These are phyloP conservation scores for Passalora sequoiae DNA, from an alignment of 2,329 filamentous ascomycete species.

Conservation along the genomic window DNA sequence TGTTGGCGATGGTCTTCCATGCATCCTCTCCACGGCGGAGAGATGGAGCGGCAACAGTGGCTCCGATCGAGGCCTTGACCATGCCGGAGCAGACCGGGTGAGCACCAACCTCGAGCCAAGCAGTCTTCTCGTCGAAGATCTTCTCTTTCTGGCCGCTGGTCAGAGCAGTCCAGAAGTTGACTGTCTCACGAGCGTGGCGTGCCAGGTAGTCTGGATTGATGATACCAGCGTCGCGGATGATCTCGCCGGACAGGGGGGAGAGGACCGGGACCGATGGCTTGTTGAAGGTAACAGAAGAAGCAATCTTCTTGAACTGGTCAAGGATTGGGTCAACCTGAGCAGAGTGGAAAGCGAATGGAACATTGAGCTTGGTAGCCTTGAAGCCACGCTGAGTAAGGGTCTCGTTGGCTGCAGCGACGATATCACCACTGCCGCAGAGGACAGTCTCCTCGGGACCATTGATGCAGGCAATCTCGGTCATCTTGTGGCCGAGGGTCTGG, in stretches of 20 bases:
- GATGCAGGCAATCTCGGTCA: constrained; percentile 62
- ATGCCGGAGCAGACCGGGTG: constrained; percentile 65
- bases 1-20: constrained; percentile 59
- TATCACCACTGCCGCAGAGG: constrained; percentile 57
- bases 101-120: constrained; percentile 70
- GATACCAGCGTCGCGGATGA: constrained; percentile 53
- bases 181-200: constrained; percentile 61
- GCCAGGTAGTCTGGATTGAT: constrained; percentile 60
- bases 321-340: constrained; percentile 60
- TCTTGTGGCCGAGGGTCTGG: constrained; percentile 47
- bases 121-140: constrained; percentile 59
- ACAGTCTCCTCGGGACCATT: constrained; percentile 73
- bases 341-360: constrained; percentile 64
- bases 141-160: constrained; percentile 54
- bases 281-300: constrained; percentile 52
- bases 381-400: constrained; percentile 50
- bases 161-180: constrained; percentile 63
- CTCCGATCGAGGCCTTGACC: constrained; percentile 60
- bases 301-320: constrained; percentile 53
- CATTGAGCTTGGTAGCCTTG: constrained; percentile 59
- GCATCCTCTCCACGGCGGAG: constrained; percentile 58
- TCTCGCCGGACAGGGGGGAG: constrained; percentile 60
- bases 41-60: constrained; percentile 54
- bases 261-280: constrained; percentile 58
- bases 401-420: constrained; percentile 52